phyloP scores from a whole-genome alignment of 805 yeast species.

The Kuraishia floccosa region DNA sequence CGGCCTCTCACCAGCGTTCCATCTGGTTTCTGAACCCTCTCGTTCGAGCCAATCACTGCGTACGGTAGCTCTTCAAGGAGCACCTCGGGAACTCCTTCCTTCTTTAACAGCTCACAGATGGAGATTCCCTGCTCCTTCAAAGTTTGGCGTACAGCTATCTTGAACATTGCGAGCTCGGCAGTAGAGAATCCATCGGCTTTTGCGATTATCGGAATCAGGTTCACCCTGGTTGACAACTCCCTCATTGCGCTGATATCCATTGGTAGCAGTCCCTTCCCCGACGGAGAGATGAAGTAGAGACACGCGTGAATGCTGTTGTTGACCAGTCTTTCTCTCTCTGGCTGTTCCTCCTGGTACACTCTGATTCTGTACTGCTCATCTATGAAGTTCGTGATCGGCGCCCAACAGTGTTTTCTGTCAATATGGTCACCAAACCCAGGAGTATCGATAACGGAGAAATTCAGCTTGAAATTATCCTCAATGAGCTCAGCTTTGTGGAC shows the following conservation, averaged over 20 bases:
- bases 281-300: constrained; percentile 69
- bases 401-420: constrained; percentile 58
- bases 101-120: constrained; percentile 36
- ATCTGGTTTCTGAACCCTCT: constrained; percentile 25
- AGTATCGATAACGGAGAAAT: constrained; percentile 55
- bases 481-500: constrained; percentile 36
- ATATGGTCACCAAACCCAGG: constrained; percentile 69
- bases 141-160: constrained; percentile 36
- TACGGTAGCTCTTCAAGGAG: constrained; percentile 46
- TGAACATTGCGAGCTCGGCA: constrained; percentile 43
- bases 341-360: constrained; percentile 73
- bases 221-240: constrained; percentile 59
- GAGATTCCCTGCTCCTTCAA: constrained; percentile 44
- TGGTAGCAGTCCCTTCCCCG: constrained; percentile 47
- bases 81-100: constrained; percentile 22
- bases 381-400: constrained; percentile 56
- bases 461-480: constrained; percentile 49
- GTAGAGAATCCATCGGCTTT: constrained; percentile 68
- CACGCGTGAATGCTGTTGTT: constrained; percentile 81
- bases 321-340: constrained; percentile 34
- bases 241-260: constrained; percentile 68
- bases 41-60: constrained; percentile 59
- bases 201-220: constrained; percentile 72
- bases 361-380: constrained; percentile 66
- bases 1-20: constrained; percentile 59